Evolutionary conservation across 176 grass and related monocot species (phyloP), one percentile per base, ranked within the genome.

Genomic region (Zoysia japonica): DNA sequence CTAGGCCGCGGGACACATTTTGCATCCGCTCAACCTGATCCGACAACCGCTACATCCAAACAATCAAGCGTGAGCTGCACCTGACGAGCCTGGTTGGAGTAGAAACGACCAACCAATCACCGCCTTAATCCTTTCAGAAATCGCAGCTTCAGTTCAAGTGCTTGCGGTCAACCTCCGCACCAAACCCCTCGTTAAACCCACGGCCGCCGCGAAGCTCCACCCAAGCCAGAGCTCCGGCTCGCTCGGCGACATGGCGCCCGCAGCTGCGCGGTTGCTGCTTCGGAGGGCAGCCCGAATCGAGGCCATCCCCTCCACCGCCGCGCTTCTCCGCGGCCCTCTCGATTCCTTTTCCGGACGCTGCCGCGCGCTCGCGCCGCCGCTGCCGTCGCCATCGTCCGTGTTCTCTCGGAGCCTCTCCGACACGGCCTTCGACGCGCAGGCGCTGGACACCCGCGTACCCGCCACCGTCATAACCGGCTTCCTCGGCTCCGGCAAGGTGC

Each of bases 381-480:
- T 41, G 3, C 59, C 17, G 66, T 36, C 40, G 47, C 56, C 36
- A 48, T 45, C 70, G 4, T 35, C 14, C 42, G 19, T 47, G 50
- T 77, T 67, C 65, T 36, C 37, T 45, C 70, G 71, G 67, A 55
- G 43, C 59, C 80, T 83, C 65, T 79, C 77, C 38, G 87, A 82
- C n/a, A 44, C 43, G 19, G 6, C 67, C 71, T 87, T 89, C 56
- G 79, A 84, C 5, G 56, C 82, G 17, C 82, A 88, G 70, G 91
- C 80, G 78, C 69, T 90, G 50, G 87, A 90, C 50, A 88, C 50
- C 55, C 87, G 88, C 82, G 79, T 93, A 36, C 87, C 87, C 2
- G 85, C 91, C 66, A 93, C 91, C 75, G 85, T 93, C 50, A 90
- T 93, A 75, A 93, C 91, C 45, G 91, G 91, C 40, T 93, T 93